Percentiles rank a stretch among this genome's conserved stretches.
phyloP scores from a whole-genome alignment of 2,329 filamentous ascomycete genomes.

The Trichoderma sp. region DNA sequence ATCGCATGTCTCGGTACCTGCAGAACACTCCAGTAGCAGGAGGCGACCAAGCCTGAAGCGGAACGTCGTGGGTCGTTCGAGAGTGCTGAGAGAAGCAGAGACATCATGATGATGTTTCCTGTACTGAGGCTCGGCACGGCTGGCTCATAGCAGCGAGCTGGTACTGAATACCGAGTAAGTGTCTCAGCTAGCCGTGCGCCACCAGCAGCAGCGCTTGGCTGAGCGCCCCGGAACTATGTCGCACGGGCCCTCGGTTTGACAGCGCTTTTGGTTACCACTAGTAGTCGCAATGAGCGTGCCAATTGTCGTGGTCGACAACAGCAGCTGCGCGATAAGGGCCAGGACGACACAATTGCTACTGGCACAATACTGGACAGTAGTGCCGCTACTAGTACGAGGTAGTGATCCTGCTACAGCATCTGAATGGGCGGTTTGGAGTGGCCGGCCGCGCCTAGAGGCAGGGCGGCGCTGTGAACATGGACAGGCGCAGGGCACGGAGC shows the following conservation, averaged over 20 bases:
- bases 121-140: neutral
- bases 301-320: slow-evolving; percentile 4
- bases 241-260: neutral
- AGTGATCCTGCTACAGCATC: neutral
- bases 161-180: neutral
- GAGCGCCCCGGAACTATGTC: neutral
- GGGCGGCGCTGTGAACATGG: neutral
- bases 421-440: neutral
- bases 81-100: slow-evolving; percentile 5
- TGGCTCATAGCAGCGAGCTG: neutral
- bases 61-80: slow-evolving; percentile 11
- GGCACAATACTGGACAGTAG: neutral
- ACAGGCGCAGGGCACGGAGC: neutral
- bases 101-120: slow-evolving; percentile 11
- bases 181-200: neutral
- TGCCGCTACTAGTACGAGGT: neutral
- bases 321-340: slow-evolving; percentile 14
- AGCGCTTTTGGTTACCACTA: neutral
- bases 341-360: neutral
- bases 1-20: slow-evolving; percentile 20
- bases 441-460: neutral
- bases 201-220: neutral
- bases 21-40: slow-evolving; percentile 10
- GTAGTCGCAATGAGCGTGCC: neutral
- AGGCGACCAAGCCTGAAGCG: slow-evolving; percentile 10